Evolutionary conservation across 2,329 filamentous ascomycete genomes (phyloP).

Genomic region (Fusarium mundagurra): DNA sequence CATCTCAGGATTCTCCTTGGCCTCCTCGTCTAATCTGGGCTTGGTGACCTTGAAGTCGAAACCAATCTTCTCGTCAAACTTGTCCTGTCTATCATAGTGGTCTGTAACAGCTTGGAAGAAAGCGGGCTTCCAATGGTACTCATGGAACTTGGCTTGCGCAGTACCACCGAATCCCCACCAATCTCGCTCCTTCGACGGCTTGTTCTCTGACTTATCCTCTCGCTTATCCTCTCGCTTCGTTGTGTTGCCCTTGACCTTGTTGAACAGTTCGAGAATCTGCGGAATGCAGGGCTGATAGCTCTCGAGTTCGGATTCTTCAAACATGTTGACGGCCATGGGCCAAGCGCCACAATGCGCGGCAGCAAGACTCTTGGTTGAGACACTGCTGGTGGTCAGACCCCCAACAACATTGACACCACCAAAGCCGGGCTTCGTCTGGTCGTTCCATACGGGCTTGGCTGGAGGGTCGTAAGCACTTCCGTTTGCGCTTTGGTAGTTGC

Average conservation of each 20-base stretch:
- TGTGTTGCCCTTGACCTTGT: conserved; percentile 27
- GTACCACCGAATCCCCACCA: conserved; percentile 11
- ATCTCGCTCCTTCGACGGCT: not conserved
- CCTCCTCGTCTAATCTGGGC: conserved; percentile 41
- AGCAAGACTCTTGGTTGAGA: conserved; percentile 55
- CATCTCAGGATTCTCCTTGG: conserved; percentile 30
- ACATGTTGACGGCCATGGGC: conserved; percentile 54
- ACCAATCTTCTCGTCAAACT: conserved; percentile 46
- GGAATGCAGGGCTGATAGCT: conserved; percentile 57
- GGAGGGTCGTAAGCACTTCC: conserved; percentile 41
- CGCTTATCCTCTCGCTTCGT: not conserved
- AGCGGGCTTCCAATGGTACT: conserved; percentile 43
- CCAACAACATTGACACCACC: conserved; percentile 54
- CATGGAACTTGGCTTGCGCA: conserved; percentile 36
- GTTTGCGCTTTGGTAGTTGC: conserved; percentile 30
- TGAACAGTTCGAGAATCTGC: conserved; percentile 50
- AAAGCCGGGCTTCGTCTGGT: conserved; percentile 28
- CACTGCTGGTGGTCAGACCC: conserved; percentile 53
- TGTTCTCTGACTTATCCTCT: not conserved
- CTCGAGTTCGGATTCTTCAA: conserved; percentile 52
- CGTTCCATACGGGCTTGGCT: conserved; percentile 38
- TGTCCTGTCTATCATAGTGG: conserved; percentile 47
- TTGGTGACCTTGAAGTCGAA: conserved; percentile 45
- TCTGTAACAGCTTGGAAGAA: conserved; percentile 50
- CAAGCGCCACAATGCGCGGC: conserved; percentile 54